Conservation (phyloP, 2,329 filamentous ascomycete species). For the Elsinoe arachidis region DNA sequence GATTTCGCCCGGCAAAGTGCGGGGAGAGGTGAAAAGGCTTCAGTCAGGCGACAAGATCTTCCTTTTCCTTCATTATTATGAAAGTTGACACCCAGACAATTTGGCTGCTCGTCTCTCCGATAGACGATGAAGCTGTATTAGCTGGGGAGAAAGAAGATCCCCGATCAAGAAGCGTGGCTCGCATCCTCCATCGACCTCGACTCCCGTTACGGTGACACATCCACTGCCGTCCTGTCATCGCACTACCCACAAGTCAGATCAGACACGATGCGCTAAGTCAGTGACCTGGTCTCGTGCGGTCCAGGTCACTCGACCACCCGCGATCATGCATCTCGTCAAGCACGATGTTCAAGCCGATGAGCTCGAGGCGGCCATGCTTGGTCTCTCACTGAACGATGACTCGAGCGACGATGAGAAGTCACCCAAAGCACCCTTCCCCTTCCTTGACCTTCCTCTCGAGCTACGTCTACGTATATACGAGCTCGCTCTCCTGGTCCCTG, state of each 20-base stretch:
- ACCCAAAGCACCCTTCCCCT: conserved; percentile 46
- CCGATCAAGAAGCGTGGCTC: conserved; percentile 29
- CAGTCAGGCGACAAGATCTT: conserved; percentile 13
- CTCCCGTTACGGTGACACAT: conserved; percentile 27
- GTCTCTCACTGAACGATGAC: conserved; percentile 12
- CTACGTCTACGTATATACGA: conserved; percentile 61
- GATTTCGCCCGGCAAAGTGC: background rate
- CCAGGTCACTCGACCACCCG: conserved; percentile 4
- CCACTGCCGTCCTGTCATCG: background rate
- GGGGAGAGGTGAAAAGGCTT: conserved; percentile 7
- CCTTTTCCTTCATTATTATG: conserved; percentile 23
- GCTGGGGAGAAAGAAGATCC: conserved; percentile 40
- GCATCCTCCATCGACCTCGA: conserved; percentile 20
- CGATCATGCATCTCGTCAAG: conserved; percentile 13
- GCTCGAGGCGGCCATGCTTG: conserved; percentile 20
- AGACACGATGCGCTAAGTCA: conserved; percentile 13
- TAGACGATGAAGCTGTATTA: conserved; percentile 44
- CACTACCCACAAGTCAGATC: conserved; percentile 3
- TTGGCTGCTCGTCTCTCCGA: conserved; percentile 44
- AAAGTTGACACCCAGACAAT: conserved; percentile 42
- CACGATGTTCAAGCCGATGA: conserved; percentile 22
- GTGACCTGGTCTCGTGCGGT: conserved; percentile 9
- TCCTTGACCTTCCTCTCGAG: conserved; percentile 61
- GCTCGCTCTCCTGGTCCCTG: conserved; percentile 49
- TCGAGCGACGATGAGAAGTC: conserved; percentile 9